Conservation (phyloP, 768 basidiomycete species). For the Psilocybe cubensis region DNA sequence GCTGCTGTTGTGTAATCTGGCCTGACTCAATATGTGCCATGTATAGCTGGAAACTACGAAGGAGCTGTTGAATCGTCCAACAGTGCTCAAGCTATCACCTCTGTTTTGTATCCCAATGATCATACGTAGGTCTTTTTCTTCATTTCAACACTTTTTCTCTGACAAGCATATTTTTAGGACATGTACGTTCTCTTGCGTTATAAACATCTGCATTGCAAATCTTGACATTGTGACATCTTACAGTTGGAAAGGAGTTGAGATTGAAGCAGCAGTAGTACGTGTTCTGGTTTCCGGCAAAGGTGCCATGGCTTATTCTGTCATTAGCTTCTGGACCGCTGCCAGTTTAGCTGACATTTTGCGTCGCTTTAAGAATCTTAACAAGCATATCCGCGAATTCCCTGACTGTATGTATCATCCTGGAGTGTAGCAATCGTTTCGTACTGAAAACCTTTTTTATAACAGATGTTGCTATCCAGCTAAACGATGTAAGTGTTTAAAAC, state of each 20-base stretch:
- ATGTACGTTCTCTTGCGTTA: conserved; percentile 38
- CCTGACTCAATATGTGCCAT: not conserved
- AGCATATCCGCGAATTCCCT: conserved; percentile 79
- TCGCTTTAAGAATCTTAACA: conserved; percentile 89
- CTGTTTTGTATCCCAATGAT: conserved; percentile 96
- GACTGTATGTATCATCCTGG: conserved; percentile 59
- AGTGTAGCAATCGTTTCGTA: not conserved
- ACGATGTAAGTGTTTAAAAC: conserved; percentile 61
- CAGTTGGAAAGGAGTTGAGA: conserved; percentile 86
- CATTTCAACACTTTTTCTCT: not conserved
- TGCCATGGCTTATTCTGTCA: not conserved
- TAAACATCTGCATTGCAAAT: not conserved
- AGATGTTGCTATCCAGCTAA: conserved; percentile 95
- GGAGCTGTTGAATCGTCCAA: conserved; percentile 86
- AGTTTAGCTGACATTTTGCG: conserved; percentile 88
- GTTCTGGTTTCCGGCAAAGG: too few species aligned
- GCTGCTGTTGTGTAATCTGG: not conserved
- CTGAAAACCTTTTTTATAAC: conserved; percentile 9
- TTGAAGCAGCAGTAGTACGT: conserved; percentile 91
- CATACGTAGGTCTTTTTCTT: conserved; percentile 56
- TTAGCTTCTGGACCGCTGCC: conserved; percentile 86
- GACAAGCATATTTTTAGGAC: conserved; percentile 30
- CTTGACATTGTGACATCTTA: not conserved
- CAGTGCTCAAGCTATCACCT: conserved; percentile 91
- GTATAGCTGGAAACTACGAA: conserved; percentile 90